Conservation (phyloP, 768 basidiomycete genomes). For the Ramaria sp. region DNA sequence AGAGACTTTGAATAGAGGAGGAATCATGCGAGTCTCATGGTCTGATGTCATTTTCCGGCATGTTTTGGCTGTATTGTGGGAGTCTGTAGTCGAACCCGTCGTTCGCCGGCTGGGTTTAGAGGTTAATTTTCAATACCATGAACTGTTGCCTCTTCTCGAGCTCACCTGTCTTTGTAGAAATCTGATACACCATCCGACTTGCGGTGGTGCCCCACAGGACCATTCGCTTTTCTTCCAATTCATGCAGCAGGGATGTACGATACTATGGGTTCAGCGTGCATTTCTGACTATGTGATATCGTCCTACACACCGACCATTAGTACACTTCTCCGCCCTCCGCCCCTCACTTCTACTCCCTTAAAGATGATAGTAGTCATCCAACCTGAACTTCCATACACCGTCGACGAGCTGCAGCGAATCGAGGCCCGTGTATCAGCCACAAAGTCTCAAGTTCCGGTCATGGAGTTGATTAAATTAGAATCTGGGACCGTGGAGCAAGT, state of each 20-base stretch:
- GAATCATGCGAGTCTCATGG: background rate
- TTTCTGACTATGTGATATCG: constrained; percentile 17
- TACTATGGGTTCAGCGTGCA: constrained; percentile 8
- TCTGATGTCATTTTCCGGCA: background rate
- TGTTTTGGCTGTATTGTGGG: background rate
- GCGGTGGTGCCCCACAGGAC: too few relatives aligned
- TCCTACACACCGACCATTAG: constrained; percentile 24
- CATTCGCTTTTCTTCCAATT: too few relatives aligned
- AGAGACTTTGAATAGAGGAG: background rate
- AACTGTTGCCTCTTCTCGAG: too few relatives aligned
- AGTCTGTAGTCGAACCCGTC: background rate
- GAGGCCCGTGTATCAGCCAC: too few relatives aligned
- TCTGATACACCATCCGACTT: background rate
- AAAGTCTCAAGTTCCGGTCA: background rate
- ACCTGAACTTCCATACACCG: constrained; percentile 14
- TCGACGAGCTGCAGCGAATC: constrained; percentile 12
- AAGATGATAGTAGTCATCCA: constrained; percentile 10
- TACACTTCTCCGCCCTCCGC: constrained; percentile 14
- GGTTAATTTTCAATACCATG: background rate
- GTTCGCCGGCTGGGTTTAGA: background rate
- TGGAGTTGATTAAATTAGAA: background rate
- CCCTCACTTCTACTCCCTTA: background rate
- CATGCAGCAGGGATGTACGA: too few relatives aligned
- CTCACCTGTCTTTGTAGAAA: too few relatives aligned
- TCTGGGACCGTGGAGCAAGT: constrained; percentile 2